These are phyloP conservation scores for Naganishia vishniacii DNA, from an alignment of 768 basidiomycete genomes.

Conservation along the genomic window DNA sequence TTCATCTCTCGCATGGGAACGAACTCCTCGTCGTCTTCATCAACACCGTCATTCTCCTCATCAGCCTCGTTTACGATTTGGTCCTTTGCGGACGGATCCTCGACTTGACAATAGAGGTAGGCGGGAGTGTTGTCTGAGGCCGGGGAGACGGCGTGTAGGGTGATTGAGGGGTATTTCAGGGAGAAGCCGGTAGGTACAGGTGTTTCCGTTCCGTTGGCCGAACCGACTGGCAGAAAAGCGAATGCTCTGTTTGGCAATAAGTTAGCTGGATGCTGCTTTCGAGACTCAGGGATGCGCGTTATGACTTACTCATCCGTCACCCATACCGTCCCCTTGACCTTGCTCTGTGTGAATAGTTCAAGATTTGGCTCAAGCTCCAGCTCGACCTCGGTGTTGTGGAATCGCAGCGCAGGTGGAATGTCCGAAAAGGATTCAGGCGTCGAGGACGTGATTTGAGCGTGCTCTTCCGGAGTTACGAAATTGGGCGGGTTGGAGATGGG, in stretches of 20 bases:
- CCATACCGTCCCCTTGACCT: conserved; percentile 65
- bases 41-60: conserved; percentile 33
- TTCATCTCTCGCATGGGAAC: conserved; percentile 70
- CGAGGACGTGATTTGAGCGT: conserved; percentile 61
- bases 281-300: neutral
- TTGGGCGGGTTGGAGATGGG: conserved; percentile 51
- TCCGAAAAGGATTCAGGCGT: conserved; percentile 79
- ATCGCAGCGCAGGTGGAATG: conserved; percentile 75
- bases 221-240: conserved; percentile 24
- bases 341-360: conserved; percentile 54
- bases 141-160: conserved; percentile 85
- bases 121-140: conserved; percentile 49
- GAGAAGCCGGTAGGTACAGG: conserved; percentile 66
- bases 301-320: conserved; percentile 71
- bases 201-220: conserved; percentile 50
- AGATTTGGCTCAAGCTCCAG: conserved; percentile 63
- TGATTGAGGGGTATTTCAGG: conserved; percentile 81
- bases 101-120: conserved; percentile 85
- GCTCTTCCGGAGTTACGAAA: conserved; percentile 62
- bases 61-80: conserved; percentile 41
- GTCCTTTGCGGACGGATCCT: conserved; percentile 55
- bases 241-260: neutral
- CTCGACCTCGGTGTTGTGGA: conserved; percentile 66
- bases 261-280: conserved; percentile 9
- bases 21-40: conserved; percentile 51